Evolutionary conservation across 1,284 basidiomycete genomes (phyloP).

Genomic region (Boletus subluridellus): DNA sequence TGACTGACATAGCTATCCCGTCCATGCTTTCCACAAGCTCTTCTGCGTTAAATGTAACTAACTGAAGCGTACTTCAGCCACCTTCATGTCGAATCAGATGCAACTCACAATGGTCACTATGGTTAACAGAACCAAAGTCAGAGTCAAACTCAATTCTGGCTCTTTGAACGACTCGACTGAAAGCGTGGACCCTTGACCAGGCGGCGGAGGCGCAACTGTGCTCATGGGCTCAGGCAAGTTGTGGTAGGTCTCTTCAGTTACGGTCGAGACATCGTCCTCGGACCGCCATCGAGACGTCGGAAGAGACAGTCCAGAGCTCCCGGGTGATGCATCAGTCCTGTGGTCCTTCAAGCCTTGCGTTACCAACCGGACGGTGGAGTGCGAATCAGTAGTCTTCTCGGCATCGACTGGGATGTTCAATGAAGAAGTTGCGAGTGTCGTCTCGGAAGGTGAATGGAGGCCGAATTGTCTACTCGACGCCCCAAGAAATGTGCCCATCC

Average conservation of each 20-base stretch:
- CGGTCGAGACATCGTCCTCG: constrained; percentile 18
- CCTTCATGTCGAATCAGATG: background rate
- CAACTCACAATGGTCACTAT: constrained; percentile 61
- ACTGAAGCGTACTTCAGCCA: constrained; percentile 36
- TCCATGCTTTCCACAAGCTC: constrained; percentile 80
- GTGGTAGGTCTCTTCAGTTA: constrained; percentile 2
- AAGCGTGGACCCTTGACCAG: constrained; percentile 18
- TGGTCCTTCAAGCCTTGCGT: constrained; percentile 9
- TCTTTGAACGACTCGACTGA: constrained; percentile 33
- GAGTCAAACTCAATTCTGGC: constrained; percentile 58
- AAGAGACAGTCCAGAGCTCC: constrained; percentile 1
- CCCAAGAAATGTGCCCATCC: constrained; percentile 5
- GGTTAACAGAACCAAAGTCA: constrained; percentile 57
- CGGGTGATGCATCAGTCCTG: background rate
- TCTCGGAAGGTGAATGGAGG: constrained; percentile 28
- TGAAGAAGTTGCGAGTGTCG: constrained; percentile 22
- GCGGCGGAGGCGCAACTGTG: constrained; percentile 25
- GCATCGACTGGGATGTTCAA: constrained; percentile 1
- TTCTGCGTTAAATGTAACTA: constrained; percentile 83
- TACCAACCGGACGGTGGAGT: constrained; percentile 28
- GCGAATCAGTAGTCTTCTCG: constrained; percentile 9
- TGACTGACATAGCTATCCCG: constrained; percentile 53
- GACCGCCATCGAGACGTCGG: constrained; percentile 12
- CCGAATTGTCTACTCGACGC: constrained; percentile 8
- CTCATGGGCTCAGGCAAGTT: constrained; percentile 14